Conservation (phyloP, 495 filamentous ascomycete species). For the Talaromyces liani region DNA sequence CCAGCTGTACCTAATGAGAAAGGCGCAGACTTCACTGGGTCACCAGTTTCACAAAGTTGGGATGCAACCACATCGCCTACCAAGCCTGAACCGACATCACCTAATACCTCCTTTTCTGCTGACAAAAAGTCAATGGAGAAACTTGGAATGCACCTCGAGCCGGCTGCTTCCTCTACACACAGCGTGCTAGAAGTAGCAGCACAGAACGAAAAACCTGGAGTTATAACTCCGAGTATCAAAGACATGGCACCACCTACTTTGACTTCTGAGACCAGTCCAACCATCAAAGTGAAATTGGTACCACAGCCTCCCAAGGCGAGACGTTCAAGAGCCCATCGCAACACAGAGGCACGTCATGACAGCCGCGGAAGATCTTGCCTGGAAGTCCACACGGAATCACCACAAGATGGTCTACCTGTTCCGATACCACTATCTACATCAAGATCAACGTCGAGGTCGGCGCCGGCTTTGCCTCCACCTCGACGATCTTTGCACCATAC, state of each 20-base stretch:
- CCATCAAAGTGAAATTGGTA: constrained; percentile 5
- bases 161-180: constrained; percentile 41
- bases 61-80: constrained; percentile 14
- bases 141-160: constrained; percentile 41
- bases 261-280: not conserved
- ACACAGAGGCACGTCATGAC: constrained; percentile 3
- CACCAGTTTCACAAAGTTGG: constrained; percentile 17
- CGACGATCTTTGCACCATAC: constrained; percentile 3
- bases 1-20: not conserved
- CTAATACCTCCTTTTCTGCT: not conserved
- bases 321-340: constrained; percentile 31
- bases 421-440: not conserved
- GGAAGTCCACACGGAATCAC: not conserved
- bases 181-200: constrained; percentile 73
- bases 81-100: constrained; percentile 17
- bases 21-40: not conserved
- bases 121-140: constrained; percentile 7
- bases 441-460: constrained; percentile 4
- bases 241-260: constrained; percentile 9
- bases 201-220: constrained; percentile 76
- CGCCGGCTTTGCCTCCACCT: constrained; percentile 6
- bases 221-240: constrained; percentile 71
- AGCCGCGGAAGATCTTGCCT: not conserved
- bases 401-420: not conserved
- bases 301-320: constrained; percentile 28